Conservation (phyloP, 202 grass and related monocot genomes). For the Panicum virgatum region DNA sequence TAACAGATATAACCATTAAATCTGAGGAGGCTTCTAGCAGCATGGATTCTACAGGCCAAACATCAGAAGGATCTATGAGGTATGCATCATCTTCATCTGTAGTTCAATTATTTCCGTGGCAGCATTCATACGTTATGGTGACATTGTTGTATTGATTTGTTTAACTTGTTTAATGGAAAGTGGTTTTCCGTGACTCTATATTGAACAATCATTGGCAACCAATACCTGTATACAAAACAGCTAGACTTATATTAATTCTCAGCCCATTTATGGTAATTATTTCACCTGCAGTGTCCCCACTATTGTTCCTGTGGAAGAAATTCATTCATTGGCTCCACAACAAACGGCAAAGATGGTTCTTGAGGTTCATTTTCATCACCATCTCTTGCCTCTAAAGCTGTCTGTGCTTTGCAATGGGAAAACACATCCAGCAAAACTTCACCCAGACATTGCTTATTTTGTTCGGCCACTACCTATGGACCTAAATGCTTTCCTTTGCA, state of each 20-base stretch:
- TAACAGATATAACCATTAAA: conserved; percentile 69
- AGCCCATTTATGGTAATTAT: conserved; percentile 40
- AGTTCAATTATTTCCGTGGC: not conserved
- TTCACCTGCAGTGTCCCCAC: conserved; percentile 45
- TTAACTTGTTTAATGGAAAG: conserved; percentile 22
- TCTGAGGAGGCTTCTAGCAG: conserved; percentile 63
- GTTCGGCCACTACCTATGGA: conserved; percentile 68
- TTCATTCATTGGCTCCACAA: conserved; percentile 64
- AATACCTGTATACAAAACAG: not conserved
- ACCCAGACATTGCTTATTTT: conserved; percentile 92
- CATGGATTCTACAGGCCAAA: conserved; percentile 38
- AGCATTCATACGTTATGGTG: conserved; percentile 3
- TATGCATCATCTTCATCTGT: conserved; percentile 39
- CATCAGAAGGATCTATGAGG: conserved; percentile 65
- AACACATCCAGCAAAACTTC: conserved; percentile 68
- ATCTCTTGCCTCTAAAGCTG: conserved; percentile 85
- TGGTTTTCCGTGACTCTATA: not conserved
- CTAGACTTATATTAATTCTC: conserved; percentile 10
- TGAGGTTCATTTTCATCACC: conserved; percentile 81
- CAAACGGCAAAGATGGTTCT: conserved; percentile 69
- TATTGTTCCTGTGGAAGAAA: conserved; percentile 61
- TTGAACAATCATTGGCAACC: not conserved
- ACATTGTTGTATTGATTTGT: conserved; percentile 4
- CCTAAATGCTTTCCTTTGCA: conserved; percentile 66
- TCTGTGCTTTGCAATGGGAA: conserved; percentile 80